Evolutionary conservation across 352 stramenopile genomes (phyloP), one percentile per base, ranked within the genome.

Genomic region (Globisporangium megalacanthum): DNA sequence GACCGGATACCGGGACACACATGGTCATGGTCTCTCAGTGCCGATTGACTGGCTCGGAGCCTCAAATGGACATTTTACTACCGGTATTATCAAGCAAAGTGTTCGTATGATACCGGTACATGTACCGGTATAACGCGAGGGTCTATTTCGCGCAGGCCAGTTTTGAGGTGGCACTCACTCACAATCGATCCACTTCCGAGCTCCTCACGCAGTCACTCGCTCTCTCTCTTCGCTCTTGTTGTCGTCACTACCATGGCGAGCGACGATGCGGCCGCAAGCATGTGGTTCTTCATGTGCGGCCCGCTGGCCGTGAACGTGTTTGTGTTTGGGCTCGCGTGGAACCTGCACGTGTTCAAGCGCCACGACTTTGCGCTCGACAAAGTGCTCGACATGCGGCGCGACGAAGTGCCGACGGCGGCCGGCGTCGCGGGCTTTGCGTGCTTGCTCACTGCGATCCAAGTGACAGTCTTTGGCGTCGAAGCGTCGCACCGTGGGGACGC

Each of bases 221-320:
- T 44, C 37, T 29, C 37, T 44, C 37, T 29, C 25, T 29, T 29
- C 25, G 25, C 25, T n/a, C n/a, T n/a, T n/a, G 15, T 29, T 29
- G 25, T 29, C 41, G 41, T 14, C 15, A 19, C 58, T 47, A 60
- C 39, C 33, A 54, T 60, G 51, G 51, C 51, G 58, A 47, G 56
- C 25, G 36, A 45, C 17, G 65, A 59, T 8, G 33, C 49, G 17
- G 62, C 55, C 33, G 70, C 77, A 19, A 77, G 73, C 64, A 83
- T 72, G 60, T 89, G 77, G 79, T 92, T 87, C 72, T 92, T 92
- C 66, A 73, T 92, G 66, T 87, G 77, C 58, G 82, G 83, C 3
- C 83, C 83, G 52, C 64, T 92, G 19, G 79, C 83, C 13, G 62
- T 86, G 52, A 90, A 79, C 58, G 63, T 75, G 0, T 90, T 90